Evolutionary conservation across 2,329 filamentous ascomycete species (phyloP).

Genomic region (Verticillium zaregamsianum): DNA sequence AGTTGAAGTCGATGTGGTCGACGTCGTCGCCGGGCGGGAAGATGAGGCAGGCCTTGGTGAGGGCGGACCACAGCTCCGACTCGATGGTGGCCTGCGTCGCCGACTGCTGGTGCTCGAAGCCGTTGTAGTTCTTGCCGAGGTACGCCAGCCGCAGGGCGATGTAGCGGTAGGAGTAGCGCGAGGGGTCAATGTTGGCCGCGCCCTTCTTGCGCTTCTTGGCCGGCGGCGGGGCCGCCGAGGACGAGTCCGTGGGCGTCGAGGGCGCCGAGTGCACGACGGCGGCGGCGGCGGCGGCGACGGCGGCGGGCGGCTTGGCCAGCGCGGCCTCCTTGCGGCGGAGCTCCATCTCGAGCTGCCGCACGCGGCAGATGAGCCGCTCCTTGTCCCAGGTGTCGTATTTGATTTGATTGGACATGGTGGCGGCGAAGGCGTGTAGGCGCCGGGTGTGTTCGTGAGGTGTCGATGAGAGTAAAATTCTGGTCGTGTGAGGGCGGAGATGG

Average conservation of each 20-base stretch:
- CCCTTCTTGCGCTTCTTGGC: conserved; percentile 32
- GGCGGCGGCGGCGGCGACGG: too few species aligned
- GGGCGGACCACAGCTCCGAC: conserved; percentile 87
- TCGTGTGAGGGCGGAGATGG: background rate
- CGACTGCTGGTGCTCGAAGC: conserved; percentile 80
- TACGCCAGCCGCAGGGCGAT: conserved; percentile 95
- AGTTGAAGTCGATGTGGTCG: conserved; percentile 62
- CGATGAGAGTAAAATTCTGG: background rate
- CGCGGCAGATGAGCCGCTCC: conserved; percentile 62
- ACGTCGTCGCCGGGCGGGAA: conserved; percentile 51
- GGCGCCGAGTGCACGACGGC: conserved; percentile 1
- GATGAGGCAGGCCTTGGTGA: conserved; percentile 79
- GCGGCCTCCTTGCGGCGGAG: conserved; percentile 44
- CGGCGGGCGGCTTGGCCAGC: conserved; percentile 7
- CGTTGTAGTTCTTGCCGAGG: conserved; percentile 84
- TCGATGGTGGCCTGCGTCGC: conserved; percentile 79
- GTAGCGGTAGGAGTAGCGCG: conserved; percentile 75
- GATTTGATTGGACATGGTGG: background rate
- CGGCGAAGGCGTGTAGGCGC: background rate
- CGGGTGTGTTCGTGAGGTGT: background rate
- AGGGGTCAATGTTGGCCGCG: conserved; percentile 61
- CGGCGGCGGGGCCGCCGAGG: conserved; percentile 4
- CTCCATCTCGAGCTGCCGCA: conserved; percentile 64
- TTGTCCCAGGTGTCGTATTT: conserved; percentile 66
- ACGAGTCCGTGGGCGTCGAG: conserved; percentile 9